Evolutionary conservation across 768 basidiomycete species (phyloP), one percentile per base, ranked within the genome.

Genomic region (Postia placenta): DNA sequence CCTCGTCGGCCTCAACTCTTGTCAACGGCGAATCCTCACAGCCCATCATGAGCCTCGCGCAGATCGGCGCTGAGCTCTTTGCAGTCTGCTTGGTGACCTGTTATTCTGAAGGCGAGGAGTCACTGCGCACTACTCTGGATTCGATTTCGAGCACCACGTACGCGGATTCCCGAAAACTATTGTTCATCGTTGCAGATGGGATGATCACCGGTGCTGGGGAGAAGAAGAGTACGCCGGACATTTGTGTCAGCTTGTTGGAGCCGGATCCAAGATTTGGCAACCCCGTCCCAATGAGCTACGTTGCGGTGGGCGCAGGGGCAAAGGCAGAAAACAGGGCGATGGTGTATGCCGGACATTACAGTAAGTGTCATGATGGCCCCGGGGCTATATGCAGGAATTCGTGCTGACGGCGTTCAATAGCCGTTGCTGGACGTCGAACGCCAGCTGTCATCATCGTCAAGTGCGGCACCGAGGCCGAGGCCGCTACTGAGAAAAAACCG

Each of bases 291-390:
- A 95, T 98, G 94, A 83, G 78, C 53, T 99, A 97, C 62, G 69
- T 77, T 48, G 89, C 96, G 2, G 92, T 99, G 24, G 96, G 92
- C 2, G 80, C 85, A 7, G 95, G 96, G 2, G 69, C 81, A 17
- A 97, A 98, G 72, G 78, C 76, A 46, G 84, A 93, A 63, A 99
- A 99, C 59, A 78, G 92, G 47, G 95, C 95, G 5, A 90, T 96
- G 90, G 89, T 98, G 17, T 98, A 99, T 72, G 96, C 96, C 45
- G 96, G 96, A n/a, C 95, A 99, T 72, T 97, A 98, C 68, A 89
- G 92, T 94, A 65, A 64, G 92, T 79, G 26, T 30, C 46, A 19
- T 19, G 38, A n/a, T 11, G 15, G 7, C 15, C 9, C 38, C 15
- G 15, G 19, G 20, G 20, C 2, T 37, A 5, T 17, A 2, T 30